A percentile compares a stretch with the other conserved stretches of the same genome.
Evolutionary conservation across 2,329 filamentous ascomycete genomes (phyloP).

Genomic region (Neonectria magnoliae): DNA sequence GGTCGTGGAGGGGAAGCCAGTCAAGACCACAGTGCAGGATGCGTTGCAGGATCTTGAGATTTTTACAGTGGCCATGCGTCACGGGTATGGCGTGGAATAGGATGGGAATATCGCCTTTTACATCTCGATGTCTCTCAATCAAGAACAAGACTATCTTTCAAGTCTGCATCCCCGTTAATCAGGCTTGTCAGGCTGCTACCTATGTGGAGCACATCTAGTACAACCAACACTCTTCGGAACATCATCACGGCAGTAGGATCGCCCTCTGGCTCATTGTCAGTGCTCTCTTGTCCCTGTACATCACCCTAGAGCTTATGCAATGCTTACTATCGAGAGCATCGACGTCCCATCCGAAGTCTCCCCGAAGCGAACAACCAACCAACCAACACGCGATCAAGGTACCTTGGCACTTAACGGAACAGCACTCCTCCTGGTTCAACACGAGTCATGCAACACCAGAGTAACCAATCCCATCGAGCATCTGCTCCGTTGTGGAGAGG

Average conservation of each 20-base stretch:
- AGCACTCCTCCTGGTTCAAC: too few species aligned
- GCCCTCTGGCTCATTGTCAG: too few species aligned
- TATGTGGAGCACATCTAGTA: too few species aligned
- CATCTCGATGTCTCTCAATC: too few species aligned
- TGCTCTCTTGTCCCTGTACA: neutral
- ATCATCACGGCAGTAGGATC: neutral
- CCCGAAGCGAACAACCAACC: neutral
- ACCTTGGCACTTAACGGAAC: too few species aligned
- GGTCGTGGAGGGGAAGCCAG: slow-evolving; percentile 30
- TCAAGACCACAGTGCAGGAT: slow-evolving; percentile 45
- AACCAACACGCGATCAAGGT: neutral
- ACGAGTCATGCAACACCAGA: neutral
- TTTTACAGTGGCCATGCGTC: slow-evolving; percentile 37
- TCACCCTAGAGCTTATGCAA: too few species aligned
- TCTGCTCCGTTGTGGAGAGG: neutral
- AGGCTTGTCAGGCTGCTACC: too few species aligned
- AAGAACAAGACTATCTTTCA: too few species aligned
- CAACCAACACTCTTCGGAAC: too few species aligned
- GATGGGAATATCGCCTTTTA: too few species aligned
- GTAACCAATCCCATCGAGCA: neutral
- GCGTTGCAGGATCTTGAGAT: slow-evolving; percentile 45
- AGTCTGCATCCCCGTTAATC: too few species aligned
- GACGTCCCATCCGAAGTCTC: neutral
- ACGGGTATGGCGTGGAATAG: neutral
- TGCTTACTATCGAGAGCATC: too few species aligned